Evolutionary conservation across 1,139 yeast species (phyloP), one percentile per base, ranked within the genome.

Genomic region (Geotrichum australiense): DNA sequence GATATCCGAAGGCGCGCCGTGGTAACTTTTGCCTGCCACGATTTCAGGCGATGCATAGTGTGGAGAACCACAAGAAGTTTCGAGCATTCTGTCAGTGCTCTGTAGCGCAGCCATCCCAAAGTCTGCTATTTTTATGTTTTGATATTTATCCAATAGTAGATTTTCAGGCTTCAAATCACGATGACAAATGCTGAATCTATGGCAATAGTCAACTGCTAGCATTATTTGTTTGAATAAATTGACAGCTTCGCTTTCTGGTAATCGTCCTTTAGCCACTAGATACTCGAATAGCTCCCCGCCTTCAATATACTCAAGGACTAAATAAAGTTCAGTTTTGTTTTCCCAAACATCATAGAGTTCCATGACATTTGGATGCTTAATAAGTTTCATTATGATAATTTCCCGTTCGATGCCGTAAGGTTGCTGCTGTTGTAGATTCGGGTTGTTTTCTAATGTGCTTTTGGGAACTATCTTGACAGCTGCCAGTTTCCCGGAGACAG

Each of bases 91-190:
- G 53, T 81, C 94, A 45, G 77, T 75, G 27, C 93, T 81, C 62
- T 91, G 97, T 39, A 91, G 68, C 1, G 98, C 97, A n/a, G 98
- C 98, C 98, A 91, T 93, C 29, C 98, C 98, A 61, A 91, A 91
- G 65, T 91, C 98, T 11, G 98, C 98, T 53, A 91, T 89, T 61
- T 91, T 91, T 62, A 91, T 87, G 61, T 85, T 87, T 50, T 80
- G 77, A 60, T 85, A 75, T 59, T 81, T 80, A 64, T 93, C 98
- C 39, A 91, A 69, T 39, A 91, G 67, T 52, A 91, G 69, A 63
- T 91, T 91, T 60, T 91, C 98, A 0, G 98, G 98, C 62, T 91
- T 91, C 57, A 91, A 71, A 61, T 91, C 98, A 50, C 98, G 78
- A 62, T 91, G 98, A 58, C 71, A 68, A 54, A 91, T 91, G 59